Evolutionary conservation across 2,329 filamentous ascomycete species (phyloP).

Genomic region (Aspergillus thermomutatus): DNA sequence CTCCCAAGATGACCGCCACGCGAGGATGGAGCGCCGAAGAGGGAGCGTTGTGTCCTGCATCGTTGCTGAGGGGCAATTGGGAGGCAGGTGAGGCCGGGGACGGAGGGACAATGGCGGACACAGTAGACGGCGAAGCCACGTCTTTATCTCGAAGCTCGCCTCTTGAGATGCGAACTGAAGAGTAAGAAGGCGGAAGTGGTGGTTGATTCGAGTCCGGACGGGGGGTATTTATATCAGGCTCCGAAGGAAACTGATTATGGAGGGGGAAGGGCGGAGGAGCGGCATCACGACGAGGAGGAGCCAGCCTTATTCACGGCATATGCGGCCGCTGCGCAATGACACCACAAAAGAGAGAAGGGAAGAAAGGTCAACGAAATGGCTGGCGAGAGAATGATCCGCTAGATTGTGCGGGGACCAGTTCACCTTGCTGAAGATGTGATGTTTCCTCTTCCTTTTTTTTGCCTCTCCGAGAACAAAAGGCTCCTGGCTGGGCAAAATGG

Average conservation of each 20-base stretch:
- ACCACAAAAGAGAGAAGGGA: slow-evolving; percentile 2
- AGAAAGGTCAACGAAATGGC: neutral
- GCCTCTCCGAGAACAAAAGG: neutral
- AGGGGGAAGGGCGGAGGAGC: slow-evolving; percentile 33
- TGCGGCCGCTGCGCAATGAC: slow-evolving; percentile 31
- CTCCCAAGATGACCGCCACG: slow-evolving; percentile 72
- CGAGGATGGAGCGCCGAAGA: slow-evolving; percentile 63
- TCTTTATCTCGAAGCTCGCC: slow-evolving; percentile 24
- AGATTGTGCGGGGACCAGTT: neutral
- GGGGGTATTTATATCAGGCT: slow-evolving; percentile 23
- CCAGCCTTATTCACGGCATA: slow-evolving; percentile 40
- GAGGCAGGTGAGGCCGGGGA: slow-evolving; percentile 29
- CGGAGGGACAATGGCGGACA: slow-evolving; percentile 24
- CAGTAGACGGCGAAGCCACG: slow-evolving; percentile 27
- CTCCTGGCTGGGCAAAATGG: neutral
- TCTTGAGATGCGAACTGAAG: slow-evolving; percentile 9
- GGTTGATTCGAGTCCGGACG: slow-evolving; percentile 8
- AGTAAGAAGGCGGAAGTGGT: slow-evolving; percentile 7
- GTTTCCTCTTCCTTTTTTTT: neutral
- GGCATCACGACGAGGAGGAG: slow-evolving; percentile 38
- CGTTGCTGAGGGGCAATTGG: slow-evolving; percentile 26
- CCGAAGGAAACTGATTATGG: slow-evolving; percentile 22
- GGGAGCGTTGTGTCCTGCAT: slow-evolving; percentile 24
- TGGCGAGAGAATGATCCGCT: neutral
- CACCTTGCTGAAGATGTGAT: neutral